A percentile compares a stretch with the other conserved stretches of the same genome.
phyloP scores from a whole-genome alignment of 148 eudicot species.

The Agrostemma githago region DNA sequence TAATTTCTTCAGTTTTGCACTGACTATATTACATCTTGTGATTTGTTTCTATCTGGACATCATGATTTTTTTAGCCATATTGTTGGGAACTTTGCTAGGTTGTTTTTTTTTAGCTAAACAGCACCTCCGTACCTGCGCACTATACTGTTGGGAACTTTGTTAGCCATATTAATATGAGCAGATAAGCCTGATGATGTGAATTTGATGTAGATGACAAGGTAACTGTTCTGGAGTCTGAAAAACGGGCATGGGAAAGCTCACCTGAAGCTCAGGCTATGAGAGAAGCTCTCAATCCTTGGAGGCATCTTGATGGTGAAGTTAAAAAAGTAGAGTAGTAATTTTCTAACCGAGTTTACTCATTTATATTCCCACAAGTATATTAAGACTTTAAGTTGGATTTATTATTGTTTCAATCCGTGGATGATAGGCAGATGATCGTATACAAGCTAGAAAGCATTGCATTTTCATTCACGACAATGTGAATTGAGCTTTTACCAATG shows the following conservation, averaged over 20 bases:
- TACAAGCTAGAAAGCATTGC: neutral
- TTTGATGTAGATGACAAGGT: slow-evolving; percentile 74
- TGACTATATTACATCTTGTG: neutral
- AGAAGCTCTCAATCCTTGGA: slow-evolving; percentile 93
- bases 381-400: neutral
- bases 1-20: neutral
- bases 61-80: neutral
- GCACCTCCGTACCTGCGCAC: neutral
- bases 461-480: neutral
- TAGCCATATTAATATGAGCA: neutral
- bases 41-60: neutral
- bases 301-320: slow-evolving; percentile 40
- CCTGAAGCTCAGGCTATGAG: slow-evolving; percentile 81
- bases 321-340: slow-evolving; percentile 6
- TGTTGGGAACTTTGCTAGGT: neutral
- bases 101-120: neutral
- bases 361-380: neutral
- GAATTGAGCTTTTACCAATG: neutral
- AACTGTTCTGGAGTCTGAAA: slow-evolving; percentile 75
- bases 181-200: slow-evolving; percentile 1
- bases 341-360: neutral
- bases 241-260: slow-evolving; percentile 79
- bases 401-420: neutral
- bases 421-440: neutral
- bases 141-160: neutral